Conservation (phyloP, 2,329 filamentous ascomycete species). For the Dryadomyces sulphureus region DNA sequence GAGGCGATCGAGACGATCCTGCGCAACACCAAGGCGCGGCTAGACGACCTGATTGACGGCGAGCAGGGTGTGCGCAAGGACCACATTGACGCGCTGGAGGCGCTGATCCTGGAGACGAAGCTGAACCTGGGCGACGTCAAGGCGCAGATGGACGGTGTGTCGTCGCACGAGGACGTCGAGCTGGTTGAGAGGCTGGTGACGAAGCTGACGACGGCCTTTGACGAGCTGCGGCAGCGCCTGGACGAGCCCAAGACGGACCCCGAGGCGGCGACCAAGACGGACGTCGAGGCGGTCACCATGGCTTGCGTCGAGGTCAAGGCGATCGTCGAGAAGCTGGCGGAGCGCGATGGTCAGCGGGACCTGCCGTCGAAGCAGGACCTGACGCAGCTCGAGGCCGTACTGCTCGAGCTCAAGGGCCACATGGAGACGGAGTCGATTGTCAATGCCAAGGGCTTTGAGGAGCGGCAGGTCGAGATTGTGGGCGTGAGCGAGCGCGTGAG, state of each 20-base stretch:
- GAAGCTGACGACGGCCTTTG: slow-evolving; percentile 60
- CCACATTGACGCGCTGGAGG: slow-evolving; percentile 51
- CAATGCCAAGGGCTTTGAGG: slow-evolving; percentile 65
- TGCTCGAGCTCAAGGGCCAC: slow-evolving; percentile 52
- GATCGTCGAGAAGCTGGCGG: slow-evolving; percentile 56
- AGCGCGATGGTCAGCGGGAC: slow-evolving; percentile 49
- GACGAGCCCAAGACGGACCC: slow-evolving; percentile 39
- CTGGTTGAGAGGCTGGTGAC: slow-evolving; percentile 65
- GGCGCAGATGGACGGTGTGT: slow-evolving; percentile 27
- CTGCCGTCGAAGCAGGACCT: slow-evolving; percentile 67
- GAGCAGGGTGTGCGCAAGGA: slow-evolving; percentile 56
- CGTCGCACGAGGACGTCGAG: slow-evolving; percentile 58
- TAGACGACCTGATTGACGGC: slow-evolving; percentile 66
- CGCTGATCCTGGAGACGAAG: slow-evolving; percentile 55
- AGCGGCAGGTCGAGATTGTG: slow-evolving; percentile 70
- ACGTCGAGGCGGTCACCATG: slow-evolving; percentile 67
- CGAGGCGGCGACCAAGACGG: slow-evolving; percentile 62
- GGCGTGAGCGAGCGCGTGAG: slow-evolving; percentile 59
- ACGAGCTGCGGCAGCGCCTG: slow-evolving; percentile 51
- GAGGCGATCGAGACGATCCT: slow-evolving; percentile 83
- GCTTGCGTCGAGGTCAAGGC: slow-evolving; percentile 76
- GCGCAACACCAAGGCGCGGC: slow-evolving; percentile 71
- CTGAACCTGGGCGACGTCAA: slow-evolving; percentile 43
- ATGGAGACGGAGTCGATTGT: slow-evolving; percentile 53
- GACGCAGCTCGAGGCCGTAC: slow-evolving; percentile 50